A percentile compares a stretch with the other conserved stretches of the same genome.
These are phyloP conservation scores for Rhodofomes roseus DNA, from an alignment of 1,284 basidiomycete species.

Conservation along the genomic window DNA sequence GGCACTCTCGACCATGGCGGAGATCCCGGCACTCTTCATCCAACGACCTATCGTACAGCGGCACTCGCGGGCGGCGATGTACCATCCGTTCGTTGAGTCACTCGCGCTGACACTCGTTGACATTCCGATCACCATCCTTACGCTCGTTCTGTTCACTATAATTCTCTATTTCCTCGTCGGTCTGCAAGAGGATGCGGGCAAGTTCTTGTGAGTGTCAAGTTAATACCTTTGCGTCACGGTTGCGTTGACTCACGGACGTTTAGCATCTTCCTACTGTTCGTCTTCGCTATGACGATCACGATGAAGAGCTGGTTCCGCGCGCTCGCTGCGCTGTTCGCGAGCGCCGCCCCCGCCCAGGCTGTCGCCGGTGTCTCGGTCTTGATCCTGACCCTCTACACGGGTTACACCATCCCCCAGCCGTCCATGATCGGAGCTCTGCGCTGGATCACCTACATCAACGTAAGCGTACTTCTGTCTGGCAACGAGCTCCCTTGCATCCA, in stretches of 20 bases:
- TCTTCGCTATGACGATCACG: constrained; percentile 46
- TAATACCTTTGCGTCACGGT: no score
- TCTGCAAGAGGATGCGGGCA: constrained; percentile 46
- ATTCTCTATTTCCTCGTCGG: constrained; percentile 67
- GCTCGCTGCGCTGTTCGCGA: constrained; percentile 50
- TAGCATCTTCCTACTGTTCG: constrained; percentile 53
- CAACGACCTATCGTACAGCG: constrained; percentile 72
- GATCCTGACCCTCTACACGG: constrained; percentile 44
- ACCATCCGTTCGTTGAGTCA: constrained; percentile 65
- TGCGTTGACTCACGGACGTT: no score
- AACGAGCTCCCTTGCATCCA: no score
- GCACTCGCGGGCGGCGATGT: constrained; percentile 56
- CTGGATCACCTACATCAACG: constrained; percentile 64
- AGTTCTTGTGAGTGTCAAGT: constrained; percentile 51
- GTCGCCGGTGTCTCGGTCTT: constrained; percentile 54
- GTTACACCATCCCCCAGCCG: constrained; percentile 46
- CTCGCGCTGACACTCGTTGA: constrained; percentile 71
- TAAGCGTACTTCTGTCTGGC: constrained; percentile 49
- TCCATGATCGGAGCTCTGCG: constrained; percentile 60
- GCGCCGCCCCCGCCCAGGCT: constrained; percentile 54
- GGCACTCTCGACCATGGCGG: constrained; percentile 57
- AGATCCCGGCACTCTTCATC: constrained; percentile 69
- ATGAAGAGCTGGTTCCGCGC: constrained; percentile 63
- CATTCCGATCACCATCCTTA: constrained; percentile 58
- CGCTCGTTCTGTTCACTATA: constrained; percentile 45